phyloP scores from a whole-genome alignment of 441 rosid species.

The Sinapis alba region DNA sequence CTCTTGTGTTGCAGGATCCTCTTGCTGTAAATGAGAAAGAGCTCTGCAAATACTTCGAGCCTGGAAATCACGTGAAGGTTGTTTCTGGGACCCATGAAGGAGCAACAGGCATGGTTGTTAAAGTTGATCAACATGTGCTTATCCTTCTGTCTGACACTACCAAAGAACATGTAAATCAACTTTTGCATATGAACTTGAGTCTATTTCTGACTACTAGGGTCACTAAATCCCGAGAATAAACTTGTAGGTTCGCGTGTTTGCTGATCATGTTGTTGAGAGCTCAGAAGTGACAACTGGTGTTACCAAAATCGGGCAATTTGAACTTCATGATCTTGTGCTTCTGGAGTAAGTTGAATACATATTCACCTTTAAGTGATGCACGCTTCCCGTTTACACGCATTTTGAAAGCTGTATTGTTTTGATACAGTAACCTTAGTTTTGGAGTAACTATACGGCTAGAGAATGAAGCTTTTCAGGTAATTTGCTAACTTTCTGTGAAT shows the following conservation, averaged over 20 bases:
- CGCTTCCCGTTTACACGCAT: conserved; percentile 11
- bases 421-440: conserved; percentile 79
- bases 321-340: conserved; percentile 95
- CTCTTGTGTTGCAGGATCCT: conserved; percentile 62
- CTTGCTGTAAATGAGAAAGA: conserved; percentile 87
- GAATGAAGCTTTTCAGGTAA: conserved; percentile 95
- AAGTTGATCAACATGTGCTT: conserved; percentile 97
- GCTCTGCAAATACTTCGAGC: conserved; percentile 96
- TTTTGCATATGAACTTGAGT: not conserved
- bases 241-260: conserved; percentile 85
- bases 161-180: conserved; percentile 83
- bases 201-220: not conserved
- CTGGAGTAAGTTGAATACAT: conserved; percentile 68
- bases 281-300: conserved; percentile 96
- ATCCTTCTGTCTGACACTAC: conserved; percentile 92
- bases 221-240: not conserved
- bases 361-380: conserved; percentile 10
- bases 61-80: conserved; percentile 98
- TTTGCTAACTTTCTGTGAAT: not conserved
- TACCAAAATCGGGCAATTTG: conserved; percentile 91
- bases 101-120: conserved; percentile 97
- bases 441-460: conserved; percentile 97
- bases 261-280: conserved; percentile 97
- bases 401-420: conserved; percentile 32
- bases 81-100: conserved; percentile 95